phyloP scores from a whole-genome alignment of 2,329 filamentous ascomycete species.

The Fusarium continuum region DNA sequence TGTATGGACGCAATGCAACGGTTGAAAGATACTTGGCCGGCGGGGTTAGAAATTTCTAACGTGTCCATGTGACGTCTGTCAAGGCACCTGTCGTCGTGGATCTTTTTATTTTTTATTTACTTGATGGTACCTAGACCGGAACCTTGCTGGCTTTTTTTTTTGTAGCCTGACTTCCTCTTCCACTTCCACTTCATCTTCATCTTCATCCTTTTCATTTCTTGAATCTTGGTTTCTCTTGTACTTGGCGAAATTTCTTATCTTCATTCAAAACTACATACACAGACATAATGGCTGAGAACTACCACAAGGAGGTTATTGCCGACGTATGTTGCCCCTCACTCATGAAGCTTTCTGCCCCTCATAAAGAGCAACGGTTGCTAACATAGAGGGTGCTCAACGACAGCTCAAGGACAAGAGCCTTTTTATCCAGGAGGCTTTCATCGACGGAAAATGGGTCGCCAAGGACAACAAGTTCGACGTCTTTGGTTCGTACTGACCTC shows the following conservation, averaged over 20 bases:
- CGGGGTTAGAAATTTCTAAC: constrained; percentile 32
- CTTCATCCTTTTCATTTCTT: neutral
- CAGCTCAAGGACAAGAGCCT: constrained; percentile 43
- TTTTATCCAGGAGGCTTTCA: constrained; percentile 44
- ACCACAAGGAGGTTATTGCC: constrained; percentile 43
- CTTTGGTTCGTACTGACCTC: constrained; percentile 32
- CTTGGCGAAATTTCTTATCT: constrained; percentile 11
- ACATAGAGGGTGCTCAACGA: constrained; percentile 8
- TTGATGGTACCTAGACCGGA: constrained; percentile 10
- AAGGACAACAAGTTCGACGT: constrained; percentile 45
- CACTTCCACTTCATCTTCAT: too few relatives aligned
- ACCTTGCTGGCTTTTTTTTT: constrained; percentile 1
- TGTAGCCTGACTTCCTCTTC: neutral
- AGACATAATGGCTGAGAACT: constrained; percentile 41
- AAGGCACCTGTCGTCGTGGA: constrained; percentile 27
- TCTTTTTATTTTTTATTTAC: constrained; percentile 26
- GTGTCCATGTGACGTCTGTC: constrained; percentile 40
- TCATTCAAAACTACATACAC: neutral
- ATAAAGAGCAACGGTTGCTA: constrained; percentile 4
- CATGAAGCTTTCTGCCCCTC: constrained; percentile 24
- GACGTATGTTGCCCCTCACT: constrained; percentile 37
- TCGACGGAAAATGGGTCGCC: constrained; percentile 42
- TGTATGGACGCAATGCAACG: constrained; percentile 6
- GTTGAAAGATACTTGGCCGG: constrained; percentile 9
- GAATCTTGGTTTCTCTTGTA: neutral